Evolutionary conservation across 345 rosid species (phyloP).

Genomic region (Reutealis trisperma): DNA sequence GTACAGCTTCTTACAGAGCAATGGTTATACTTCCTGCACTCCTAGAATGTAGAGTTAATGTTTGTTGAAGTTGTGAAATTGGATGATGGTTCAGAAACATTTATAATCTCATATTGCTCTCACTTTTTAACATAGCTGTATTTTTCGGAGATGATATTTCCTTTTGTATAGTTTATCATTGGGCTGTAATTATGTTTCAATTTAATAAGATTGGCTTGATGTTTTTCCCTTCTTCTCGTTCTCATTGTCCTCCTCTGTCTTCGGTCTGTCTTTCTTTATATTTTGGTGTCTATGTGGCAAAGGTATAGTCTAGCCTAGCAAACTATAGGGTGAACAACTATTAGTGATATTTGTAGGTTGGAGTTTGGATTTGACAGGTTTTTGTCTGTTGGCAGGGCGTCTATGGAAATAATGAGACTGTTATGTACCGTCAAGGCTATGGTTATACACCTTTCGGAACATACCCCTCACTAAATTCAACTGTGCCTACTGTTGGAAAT

Average conservation of each 20-base stretch:
- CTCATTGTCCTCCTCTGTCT: not conserved
- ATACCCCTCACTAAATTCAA: slow-evolving; percentile 38
- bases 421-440: slow-evolving; percentile 45
- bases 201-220: not conserved
- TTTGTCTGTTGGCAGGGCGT: slow-evolving; percentile 36
- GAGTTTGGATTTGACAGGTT: slow-evolving; percentile 11
- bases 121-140: not conserved
- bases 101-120: not conserved
- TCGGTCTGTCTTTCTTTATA: not conserved
- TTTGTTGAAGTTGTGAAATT: not conserved
- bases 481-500: slow-evolving; percentile 32
- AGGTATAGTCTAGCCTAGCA: not conserved
- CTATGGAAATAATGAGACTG: slow-evolving; percentile 43
- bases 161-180: not conserved
- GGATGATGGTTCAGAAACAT: not conserved
- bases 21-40: not conserved
- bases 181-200: not conserved
- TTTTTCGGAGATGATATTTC: no score
- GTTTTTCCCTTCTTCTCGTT: not conserved
- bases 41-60: not conserved
- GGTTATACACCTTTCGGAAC: slow-evolving; percentile 48
- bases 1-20: not conserved
- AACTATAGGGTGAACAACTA: not conserved
- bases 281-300: not conserved
- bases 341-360: not conserved